These are phyloP conservation scores for Clonostachys solani DNA, from an alignment of 2,329 filamentous ascomycete species.

Conservation along the genomic window DNA sequence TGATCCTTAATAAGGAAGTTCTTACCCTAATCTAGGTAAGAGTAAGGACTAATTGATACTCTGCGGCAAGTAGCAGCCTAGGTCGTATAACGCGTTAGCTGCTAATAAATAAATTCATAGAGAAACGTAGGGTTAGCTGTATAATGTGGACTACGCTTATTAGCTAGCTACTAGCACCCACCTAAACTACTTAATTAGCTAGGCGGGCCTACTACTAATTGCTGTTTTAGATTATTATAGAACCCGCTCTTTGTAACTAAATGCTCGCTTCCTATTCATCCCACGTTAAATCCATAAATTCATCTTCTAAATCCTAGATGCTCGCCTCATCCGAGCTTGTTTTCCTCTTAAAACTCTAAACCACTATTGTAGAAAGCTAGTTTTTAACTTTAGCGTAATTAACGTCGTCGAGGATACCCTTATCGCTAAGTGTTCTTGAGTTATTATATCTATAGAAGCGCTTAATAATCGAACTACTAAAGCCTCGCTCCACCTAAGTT, in stretches of 20 bases:
- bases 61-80: background rate
- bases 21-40: too few relatives aligned
- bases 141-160: too few relatives aligned
- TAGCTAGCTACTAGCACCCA: background rate
- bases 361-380: too few relatives aligned
- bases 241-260: background rate
- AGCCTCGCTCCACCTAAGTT: background rate
- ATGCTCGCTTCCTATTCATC: background rate
- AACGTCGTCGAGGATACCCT: too few relatives aligned
- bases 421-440: background rate
- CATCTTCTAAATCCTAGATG: background rate
- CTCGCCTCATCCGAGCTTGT: background rate
- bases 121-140: too few relatives aligned
- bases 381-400: background rate
- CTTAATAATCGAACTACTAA: background rate
- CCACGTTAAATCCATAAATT: background rate
- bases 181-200: background rate
- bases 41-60: background rate
- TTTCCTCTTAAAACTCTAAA: too few relatives aligned
- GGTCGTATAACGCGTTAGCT: background rate
- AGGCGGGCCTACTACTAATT: background rate
- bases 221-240: background rate
- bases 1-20: too few relatives aligned
- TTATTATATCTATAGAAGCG: background rate
- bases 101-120: too few relatives aligned